Evolutionary conservation across 1,139 yeast genomes (phyloP), one percentile per base, ranked within the genome.

Genomic region (Wickerhamomyces sp.): DNA sequence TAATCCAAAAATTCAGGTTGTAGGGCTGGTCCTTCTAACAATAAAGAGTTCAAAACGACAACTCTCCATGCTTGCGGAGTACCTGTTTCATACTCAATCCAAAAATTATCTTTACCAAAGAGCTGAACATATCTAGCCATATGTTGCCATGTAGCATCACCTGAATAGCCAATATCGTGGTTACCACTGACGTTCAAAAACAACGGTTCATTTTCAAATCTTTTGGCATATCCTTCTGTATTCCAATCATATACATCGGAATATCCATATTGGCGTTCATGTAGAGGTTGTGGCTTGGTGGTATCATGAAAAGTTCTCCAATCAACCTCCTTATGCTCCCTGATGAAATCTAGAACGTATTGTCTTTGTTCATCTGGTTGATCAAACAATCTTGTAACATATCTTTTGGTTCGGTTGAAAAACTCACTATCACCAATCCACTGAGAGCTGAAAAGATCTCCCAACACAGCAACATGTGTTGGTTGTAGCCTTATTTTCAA

Each of bases 121-220:
- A 81, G 63, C 20, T 64, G 62, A 36, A 70, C 72, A 62, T 77
- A 93, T 43, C 98, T 68, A 1, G 86, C 75, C 77, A 88, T 75
- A 50, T 94, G 94, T 52, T 86, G 96, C 68, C 81, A 78, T 0
- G 96, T 87, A 31, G 94, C 87, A 60, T 93, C 98, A 0, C 97
- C 97, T 36, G 87, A 78, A 55, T 91, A 91, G 0, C 98, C 98
- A 38, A 91, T 78, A 57, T 91, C 98, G 56, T 91, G 98, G 55
- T 91, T 93, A 2, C 98, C 98, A 0, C 95, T 81, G 28, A 91
- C 66, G 54, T 91, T 89, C 40, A 87, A 71, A 52, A 88, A 75
- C 30, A 81, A 61, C 1, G 87, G 84, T 24, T 60, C 67, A 22
- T 58, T 57, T 4, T 58, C 61, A 49, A 42, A 39, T 44, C 51